phyloP scores from a whole-genome alignment of 148 eudicot genomes.

The Camellia japonica region DNA sequence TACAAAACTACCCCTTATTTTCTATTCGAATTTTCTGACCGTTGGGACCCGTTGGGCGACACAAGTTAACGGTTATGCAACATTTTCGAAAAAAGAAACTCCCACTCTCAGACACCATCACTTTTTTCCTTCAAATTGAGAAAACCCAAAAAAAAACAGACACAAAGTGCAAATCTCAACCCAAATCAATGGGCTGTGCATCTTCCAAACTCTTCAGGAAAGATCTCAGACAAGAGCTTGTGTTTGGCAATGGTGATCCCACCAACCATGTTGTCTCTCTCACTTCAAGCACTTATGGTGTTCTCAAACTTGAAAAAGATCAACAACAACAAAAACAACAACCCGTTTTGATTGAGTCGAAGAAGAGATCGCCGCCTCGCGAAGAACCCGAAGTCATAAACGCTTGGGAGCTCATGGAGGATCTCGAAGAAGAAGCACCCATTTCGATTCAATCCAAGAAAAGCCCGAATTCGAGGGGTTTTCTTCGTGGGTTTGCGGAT shows the following conservation, averaged over 20 bases:
- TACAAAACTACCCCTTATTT: neutral
- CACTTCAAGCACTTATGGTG: slow-evolving; percentile 83
- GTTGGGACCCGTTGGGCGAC: slow-evolving; percentile 40
- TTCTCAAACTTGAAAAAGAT: slow-evolving; percentile 57
- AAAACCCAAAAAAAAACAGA: neutral
- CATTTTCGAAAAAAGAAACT: slow-evolving; percentile 7
- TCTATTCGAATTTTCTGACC: slow-evolving; percentile 58
- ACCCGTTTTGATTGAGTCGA: slow-evolving; percentile 5
- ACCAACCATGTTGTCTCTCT: slow-evolving; percentile 72
- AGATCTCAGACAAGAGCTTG: slow-evolving; percentile 34
- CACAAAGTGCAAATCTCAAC: neutral
- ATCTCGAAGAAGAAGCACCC: slow-evolving; percentile 56
- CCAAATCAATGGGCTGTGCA: slow-evolving; percentile 73
- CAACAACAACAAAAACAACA: slow-evolving; percentile 8
- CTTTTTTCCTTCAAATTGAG: slow-evolving; percentile 2
- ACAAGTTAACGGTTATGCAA: slow-evolving; percentile 36
- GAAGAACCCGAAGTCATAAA: slow-evolving; percentile 64
- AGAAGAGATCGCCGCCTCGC: slow-evolving; percentile 34
- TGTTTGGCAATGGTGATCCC: slow-evolving; percentile 30
- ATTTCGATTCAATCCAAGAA: slow-evolving; percentile 28
- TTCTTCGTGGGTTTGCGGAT: slow-evolving; percentile 35
- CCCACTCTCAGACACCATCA: neutral
- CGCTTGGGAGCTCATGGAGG: slow-evolving; percentile 87
- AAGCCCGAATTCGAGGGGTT: slow-evolving; percentile 42
- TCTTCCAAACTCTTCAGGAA: slow-evolving; percentile 59